Base-by-base conservation (phyloP, 352 stramenopile genomes). In the Phytophthora pini region DNA sequence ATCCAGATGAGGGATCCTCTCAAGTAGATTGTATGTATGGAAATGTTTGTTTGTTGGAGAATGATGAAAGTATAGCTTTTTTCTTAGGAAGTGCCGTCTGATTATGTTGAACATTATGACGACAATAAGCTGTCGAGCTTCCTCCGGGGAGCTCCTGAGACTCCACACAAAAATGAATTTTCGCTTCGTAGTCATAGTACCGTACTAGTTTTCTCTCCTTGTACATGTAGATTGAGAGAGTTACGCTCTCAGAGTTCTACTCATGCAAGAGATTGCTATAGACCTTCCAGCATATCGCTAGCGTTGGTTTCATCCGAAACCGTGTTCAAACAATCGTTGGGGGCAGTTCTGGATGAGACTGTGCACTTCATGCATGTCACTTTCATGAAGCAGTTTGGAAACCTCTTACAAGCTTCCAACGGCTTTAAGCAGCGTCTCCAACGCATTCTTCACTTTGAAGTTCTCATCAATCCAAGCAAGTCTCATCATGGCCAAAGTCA, bases 31-130 rank as follows among this genome's bases (percentile, higher is more conserved):
- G 2, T 9, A 20, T 43, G 20, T 52, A 39, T 47, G 51, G 20
- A 55, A 46, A 39, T 10, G 15, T 29, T 56, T 55, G 41, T 27
- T 59, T 68, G 61, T 69, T 51, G 27, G 77, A 85, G 72, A 80
- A 82, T 85, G 77, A 85, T 81, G 77, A 85, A 72, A 85, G 69
- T 72, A 45, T 68, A 87, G 78, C 78, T 84, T 84, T 80, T 57
- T 79, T 72, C 65, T 79, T 83, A 87, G 78, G 78, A 87, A 87
- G 79, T 85, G 76, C 79, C 79, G 79, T 88, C 79, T 61, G 76
- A 88, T 88, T 50, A 88, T 85, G 79, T 84, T 84, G 78, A 87
- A 87, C 75, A 73, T 87, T 84, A 84, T 87, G 76, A 84, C 78
- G 78, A 76, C 54, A 76, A 77, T 56, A 72, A 84, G 76, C 70